A percentile compares a stretch with the other conserved stretches of the same genome.
phyloP scores from a whole-genome alignment of 75 land plant species.

The Isoetes taiwanensis region DNA sequence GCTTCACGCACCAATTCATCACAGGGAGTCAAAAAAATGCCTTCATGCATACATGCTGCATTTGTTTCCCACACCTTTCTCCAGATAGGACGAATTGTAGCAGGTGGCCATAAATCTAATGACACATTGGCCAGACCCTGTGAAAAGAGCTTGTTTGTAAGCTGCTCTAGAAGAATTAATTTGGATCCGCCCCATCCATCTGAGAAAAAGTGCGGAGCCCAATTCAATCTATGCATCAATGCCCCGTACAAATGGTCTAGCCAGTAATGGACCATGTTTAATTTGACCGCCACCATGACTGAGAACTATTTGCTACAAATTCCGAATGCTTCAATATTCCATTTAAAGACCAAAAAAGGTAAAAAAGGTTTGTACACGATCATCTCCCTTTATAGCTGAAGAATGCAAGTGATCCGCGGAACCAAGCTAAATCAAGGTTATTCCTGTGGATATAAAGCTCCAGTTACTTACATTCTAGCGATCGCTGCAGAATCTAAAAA shows the following conservation, averaged over 20 bases:
- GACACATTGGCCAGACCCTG: constrained; percentile 32
- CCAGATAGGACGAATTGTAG: constrained; percentile 55
- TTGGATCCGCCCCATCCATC: constrained; percentile 87
- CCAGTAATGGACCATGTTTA: constrained; percentile 75
- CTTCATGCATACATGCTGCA: constrained; percentile 62
- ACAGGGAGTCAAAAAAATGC: constrained; percentile 78
- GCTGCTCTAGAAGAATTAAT: constrained; percentile 63
- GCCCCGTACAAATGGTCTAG: constrained; percentile 88
- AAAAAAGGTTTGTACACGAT: too few relatives aligned
- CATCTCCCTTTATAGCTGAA: too few relatives aligned
- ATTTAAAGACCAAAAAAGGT: too few relatives aligned
- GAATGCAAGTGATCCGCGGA: too few relatives aligned
- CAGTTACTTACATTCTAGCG: too few relatives aligned
- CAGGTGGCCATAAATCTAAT: constrained; percentile 56
- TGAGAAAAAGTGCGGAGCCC: constrained; percentile 82
- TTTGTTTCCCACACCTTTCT: constrained; percentile 75
- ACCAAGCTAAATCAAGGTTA: too few relatives aligned
- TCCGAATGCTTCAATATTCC: too few relatives aligned
- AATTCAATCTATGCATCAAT: constrained; percentile 53
- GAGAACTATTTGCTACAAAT: too few relatives aligned
- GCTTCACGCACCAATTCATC: constrained; percentile 53
- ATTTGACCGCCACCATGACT: constrained; percentile 73
- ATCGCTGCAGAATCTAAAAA: too few relatives aligned
- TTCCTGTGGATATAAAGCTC: too few relatives aligned
- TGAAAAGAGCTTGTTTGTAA: constrained; percentile 44